Evolutionary conservation across 129 eudicot genomes (phyloP).

Genomic region (Tagetes patula): DNA sequence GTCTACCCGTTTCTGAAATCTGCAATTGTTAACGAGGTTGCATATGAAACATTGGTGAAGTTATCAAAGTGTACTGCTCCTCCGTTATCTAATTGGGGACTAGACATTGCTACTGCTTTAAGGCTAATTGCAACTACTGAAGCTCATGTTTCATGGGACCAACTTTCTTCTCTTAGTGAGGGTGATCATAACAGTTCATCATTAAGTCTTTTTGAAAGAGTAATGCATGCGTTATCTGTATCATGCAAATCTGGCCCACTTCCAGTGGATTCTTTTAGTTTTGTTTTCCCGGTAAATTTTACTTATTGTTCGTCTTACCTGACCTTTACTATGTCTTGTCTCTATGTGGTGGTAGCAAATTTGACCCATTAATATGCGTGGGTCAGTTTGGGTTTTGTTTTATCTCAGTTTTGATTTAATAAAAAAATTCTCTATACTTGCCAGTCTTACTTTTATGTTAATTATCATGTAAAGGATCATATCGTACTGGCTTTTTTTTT

Average conservation of each 20-base stretch:
- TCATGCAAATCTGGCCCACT: slow-evolving; percentile 88
- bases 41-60: slow-evolving; percentile 85
- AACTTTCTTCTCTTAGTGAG: slow-evolving; percentile 62
- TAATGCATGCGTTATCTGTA: slow-evolving; percentile 62
- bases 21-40: slow-evolving; percentile 72
- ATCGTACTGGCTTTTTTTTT: background rate
- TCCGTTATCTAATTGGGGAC: slow-evolving; percentile 89
- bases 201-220: slow-evolving; percentile 76
- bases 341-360: slow-evolving; percentile 2
- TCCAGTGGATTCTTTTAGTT: slow-evolving; percentile 91
- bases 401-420: background rate
- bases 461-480: background rate
- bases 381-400: background rate
- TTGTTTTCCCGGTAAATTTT: slow-evolving; percentile 77
- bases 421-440: background rate
- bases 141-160: slow-evolving; percentile 48
- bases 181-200: slow-evolving; percentile 47
- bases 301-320: background rate
- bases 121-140: slow-evolving; percentile 73
- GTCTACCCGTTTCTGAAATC: slow-evolving; percentile 79
- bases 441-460: background rate
- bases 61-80: slow-evolving; percentile 79
- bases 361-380: background rate
- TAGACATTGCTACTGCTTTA: slow-evolving; percentile 92
- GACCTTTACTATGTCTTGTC: slow-evolving; percentile 6